phyloP scores from a whole-genome alignment of 345 rosid genomes.

The Brassica juncea region DNA sequence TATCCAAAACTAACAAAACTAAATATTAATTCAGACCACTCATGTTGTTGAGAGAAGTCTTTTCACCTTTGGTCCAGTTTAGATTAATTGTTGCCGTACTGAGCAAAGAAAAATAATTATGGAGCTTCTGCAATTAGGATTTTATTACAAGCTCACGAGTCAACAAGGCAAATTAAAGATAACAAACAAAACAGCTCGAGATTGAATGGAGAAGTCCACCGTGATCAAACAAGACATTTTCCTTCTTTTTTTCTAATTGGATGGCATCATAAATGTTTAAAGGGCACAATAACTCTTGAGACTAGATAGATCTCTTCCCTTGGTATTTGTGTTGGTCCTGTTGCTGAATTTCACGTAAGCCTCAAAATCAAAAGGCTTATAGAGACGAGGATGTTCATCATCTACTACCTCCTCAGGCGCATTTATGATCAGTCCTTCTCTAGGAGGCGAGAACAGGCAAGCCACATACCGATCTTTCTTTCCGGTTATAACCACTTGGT shows the following conservation, averaged over 20 bases:
- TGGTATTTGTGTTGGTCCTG: not conserved
- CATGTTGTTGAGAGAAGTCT: too few species aligned
- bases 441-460: conserved; percentile 30
- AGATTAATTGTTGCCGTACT: too few species aligned
- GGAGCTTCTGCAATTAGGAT: not conserved
- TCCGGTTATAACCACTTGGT: conserved; percentile 39
- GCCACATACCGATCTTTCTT: conserved; percentile 28
- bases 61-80: too few species aligned
- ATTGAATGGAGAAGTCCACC: not conserved
- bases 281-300: conserved; percentile 41
- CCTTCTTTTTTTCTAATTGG: not conserved
- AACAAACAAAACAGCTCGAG: not conserved
- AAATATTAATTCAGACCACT: too few species aligned
- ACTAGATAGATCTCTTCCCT: not conserved
- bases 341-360: conserved; percentile 18
- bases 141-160: not conserved
- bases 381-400: conserved; percentile 35
- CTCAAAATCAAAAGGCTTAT: conserved; percentile 35
- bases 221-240: not conserved
- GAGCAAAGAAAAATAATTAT: too few species aligned
- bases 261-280: conserved; percentile 3
- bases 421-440: conserved; percentile 24
- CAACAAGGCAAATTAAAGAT: not conserved
- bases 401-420: conserved; percentile 24
- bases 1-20: too few species aligned